These are phyloP conservation scores for Cordyceps fumosorosea DNA, from an alignment of 2,329 filamentous ascomycete species.

Conservation along the genomic window DNA sequence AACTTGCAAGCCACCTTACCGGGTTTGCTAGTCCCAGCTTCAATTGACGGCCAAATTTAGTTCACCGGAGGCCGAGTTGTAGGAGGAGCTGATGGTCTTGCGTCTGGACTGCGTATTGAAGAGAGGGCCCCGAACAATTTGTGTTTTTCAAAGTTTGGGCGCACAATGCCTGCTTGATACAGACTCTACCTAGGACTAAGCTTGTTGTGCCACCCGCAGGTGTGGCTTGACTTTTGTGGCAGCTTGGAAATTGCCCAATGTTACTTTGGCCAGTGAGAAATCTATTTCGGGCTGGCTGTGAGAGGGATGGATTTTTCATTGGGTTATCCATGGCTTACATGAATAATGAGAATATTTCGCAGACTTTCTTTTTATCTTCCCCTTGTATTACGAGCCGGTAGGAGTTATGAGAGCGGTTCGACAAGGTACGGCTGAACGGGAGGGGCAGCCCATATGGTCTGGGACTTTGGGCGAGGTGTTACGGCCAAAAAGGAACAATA, in stretches of 20 bases:
- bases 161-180: not conserved
- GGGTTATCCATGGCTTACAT: too few relatives aligned
- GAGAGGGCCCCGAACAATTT: not conserved
- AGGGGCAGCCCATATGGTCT: too few relatives aligned
- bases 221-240: conserved; percentile 4
- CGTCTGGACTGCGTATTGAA: not conserved
- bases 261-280: not conserved
- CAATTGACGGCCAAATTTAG: not conserved
- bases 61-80: not conserved
- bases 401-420: too few relatives aligned
- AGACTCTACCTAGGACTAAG: not conserved
- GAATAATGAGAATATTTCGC: too few relatives aligned
- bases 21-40: not conserved
- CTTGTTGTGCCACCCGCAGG: not conserved
- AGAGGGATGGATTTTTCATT: not conserved
- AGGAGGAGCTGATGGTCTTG: not conserved
- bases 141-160: not conserved
- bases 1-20: not conserved
- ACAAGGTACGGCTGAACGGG: too few relatives aligned
- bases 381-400: too few relatives aligned
- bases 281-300: not conserved
- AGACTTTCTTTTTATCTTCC: too few relatives aligned
- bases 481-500: too few relatives aligned
- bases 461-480: too few relatives aligned
- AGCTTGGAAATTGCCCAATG: conserved; percentile 7